Percentiles rank a stretch among this genome's conserved stretches.
Evolutionary conservation across 192 early-diverging fungal species (phyloP).

Genomic region (Coemansia sp.): DNA sequence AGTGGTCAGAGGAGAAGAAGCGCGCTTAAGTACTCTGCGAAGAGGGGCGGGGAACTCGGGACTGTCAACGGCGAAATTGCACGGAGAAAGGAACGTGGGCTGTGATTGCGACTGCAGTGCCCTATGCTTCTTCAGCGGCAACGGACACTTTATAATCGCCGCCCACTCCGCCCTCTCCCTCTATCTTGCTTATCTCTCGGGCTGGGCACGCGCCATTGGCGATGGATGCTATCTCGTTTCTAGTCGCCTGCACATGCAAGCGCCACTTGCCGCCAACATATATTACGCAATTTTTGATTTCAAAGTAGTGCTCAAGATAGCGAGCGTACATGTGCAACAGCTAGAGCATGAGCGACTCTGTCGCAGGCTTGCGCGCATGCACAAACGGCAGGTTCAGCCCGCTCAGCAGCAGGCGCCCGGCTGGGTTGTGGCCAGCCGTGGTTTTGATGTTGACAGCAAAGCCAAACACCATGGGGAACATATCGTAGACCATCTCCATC

Average conservation of each 20-base stretch:
- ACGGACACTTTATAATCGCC: slow-evolving; percentile 36
- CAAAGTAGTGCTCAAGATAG: background rate
- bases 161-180: background rate
- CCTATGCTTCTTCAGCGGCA: slow-evolving; percentile 10
- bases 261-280: background rate
- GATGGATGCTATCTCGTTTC: background rate
- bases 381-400: slow-evolving; percentile 87
- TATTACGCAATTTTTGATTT: background rate
- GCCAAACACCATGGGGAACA: slow-evolving; percentile 85
- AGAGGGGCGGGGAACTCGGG: background rate
- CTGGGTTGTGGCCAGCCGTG: slow-evolving; percentile 71
- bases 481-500: slow-evolving; percentile 93
- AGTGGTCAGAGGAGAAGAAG: background rate
- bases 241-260: background rate
- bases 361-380: slow-evolving; percentile 46
- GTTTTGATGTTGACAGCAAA: slow-evolving; percentile 85
- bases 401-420: slow-evolving; percentile 78
- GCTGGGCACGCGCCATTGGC: background rate
- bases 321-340: background rate
- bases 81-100: background rate
- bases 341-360: slow-evolving; percentile 19
- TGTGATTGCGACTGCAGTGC: background rate
- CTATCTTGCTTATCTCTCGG: background rate
- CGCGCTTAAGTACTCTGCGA: background rate
- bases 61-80: background rate